Evolutionary conservation across 495 filamentous ascomycete genomes (phyloP), one percentile per base, ranked within the genome.

Genomic region (Aspergillus diversus): DNA sequence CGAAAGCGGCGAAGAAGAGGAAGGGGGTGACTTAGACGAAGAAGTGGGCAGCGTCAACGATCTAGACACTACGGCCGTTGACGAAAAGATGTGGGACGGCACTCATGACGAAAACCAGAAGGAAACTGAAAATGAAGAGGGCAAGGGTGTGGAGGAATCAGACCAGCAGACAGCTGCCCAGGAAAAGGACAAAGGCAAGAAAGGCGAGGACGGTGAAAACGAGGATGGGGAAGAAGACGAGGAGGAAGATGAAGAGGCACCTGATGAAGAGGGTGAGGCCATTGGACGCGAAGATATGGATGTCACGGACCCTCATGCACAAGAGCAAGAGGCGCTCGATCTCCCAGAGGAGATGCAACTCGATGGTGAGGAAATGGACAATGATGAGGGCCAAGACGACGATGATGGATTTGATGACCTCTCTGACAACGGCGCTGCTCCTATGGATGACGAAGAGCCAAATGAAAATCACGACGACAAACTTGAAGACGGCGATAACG

Each of bases 31-130:
- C 59, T 86, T 96, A 65, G 92, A 97, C 61, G 93, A 97, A 68
- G 90, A 97, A 77, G 82, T 87, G 8, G 96, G 93, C 5, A 88
- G 90, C 71, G 92, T 99, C 6, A 90, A 97, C 80, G 92, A 93
- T 66, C 80, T 96, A 17, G 93, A 96, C 66, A 87, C 91, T 7
- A 89, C 86, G 16, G 92, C 93, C 15, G 89, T 99, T 1, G 95
- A 99, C 72, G 95, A 99, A 76, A 98, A 97, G 79, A 89, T 97
- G 80, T 99, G 95, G 95, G 92, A 98, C 75, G 93, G 90, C 8
- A 86, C 85, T 48, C 86, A 83, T 16, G 89, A 92, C 54, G 89
- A 92, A 15, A 80, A 89, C 33, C 87, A 92, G 57, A 93, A 94
- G 67, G 91, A 97, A 51, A 90, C 92, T 54, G 82, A 92, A 64